Base-by-base conservation (phyloP, 129 eudicot genomes). In the Erigeron canadensis region DNA sequence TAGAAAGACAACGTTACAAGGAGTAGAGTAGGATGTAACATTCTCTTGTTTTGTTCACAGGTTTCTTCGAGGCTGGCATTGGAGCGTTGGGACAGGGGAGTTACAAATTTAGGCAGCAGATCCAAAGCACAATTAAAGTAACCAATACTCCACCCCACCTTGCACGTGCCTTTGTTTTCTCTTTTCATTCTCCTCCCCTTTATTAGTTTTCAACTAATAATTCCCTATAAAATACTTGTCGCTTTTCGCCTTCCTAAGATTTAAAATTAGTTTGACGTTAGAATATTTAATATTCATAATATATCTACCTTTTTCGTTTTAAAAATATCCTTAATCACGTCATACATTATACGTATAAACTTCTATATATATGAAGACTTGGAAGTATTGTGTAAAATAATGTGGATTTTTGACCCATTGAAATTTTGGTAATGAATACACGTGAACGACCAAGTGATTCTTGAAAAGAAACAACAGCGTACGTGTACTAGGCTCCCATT, bases 101-200 rank as follows among this genome's bases (percentile, higher is more conserved):
- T 67, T 43, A n/a, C n/a, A 54, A 56, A 63, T 53, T 62, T 13
- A 3, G 21, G 72, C 81, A 63, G 70, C 81, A 77, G 77, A 77
- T 77, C 81, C 77, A 43, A 77, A 77, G 77, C 81, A 77, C 41
- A 42, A 77, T 78, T 62, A 71, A 71, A 78, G 77, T 78, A 63
- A 64, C n/a, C 77, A 78, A 72, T 62, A 76, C 80, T 38, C 75
- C 70, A 77, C 51, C 72, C 81, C 77, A 77, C 76, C 9, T 71
- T 71, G 77, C 82, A 78, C 77, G 82, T 78, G 81, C 61, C 74
- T 68, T 77, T 43, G 16, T 40, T 63, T 42, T 38, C 51, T 40
- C 37, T 5, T 5, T 9, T 21, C 5, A 3, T 17, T 5, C 18
- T 13, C 43, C 5, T 1, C 19, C 10, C 11, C 6, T 21, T 5